Base-by-base conservation (phyloP, 345 rosid genomes). In the Hirschfeldia incana region DNA sequence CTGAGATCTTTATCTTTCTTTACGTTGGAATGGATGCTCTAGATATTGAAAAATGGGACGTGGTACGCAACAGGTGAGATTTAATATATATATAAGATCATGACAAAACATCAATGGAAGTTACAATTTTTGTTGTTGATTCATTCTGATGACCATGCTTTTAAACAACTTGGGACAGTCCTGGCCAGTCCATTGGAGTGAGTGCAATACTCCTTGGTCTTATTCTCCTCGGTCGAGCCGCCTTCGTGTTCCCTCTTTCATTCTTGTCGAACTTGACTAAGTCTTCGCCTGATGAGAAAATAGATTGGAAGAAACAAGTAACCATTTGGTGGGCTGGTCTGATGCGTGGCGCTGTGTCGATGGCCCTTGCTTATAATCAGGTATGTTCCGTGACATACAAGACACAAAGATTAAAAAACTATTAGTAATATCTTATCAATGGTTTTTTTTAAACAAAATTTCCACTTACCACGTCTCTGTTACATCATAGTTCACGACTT, bases 271-370 rank as follows among this genome's bases (percentile, higher is more conserved):
- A 95, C 89, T 84, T 91, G 84, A 90, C 96, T 16, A 91, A 85
- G 89, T 88, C 88, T 62, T 81, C 87, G n/a, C 62, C 80, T 0
- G 10, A 78, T 3, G 92, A 91, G 78, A 91, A 85, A 83, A 67
- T 93, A 39, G 71, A 4, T 81, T 81, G 84, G 6, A 91, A 84
- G 84, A 91, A 90, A 85, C 98, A 91, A 81, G 98, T 91, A 69
- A 87, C 89, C 53, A 91, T 94, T 78, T 94, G 98, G 98, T 92
- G 98, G 98, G 98, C 98, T 30, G 98, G 98, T 75, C 89, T 94
- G 17, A 94, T 92, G 97, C 98, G 98, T 12, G 97, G 97, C 46
- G 93, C 97, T 70, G 98, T 95, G 44, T 95, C 99, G 3, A 87
- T 95, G 92, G 99, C 99, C 59, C 99, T 95, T 72, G 97, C 99